Conservation (phyloP, 2,329 filamentous ascomycete genomes). For the Colletotrichum sp. region DNA sequence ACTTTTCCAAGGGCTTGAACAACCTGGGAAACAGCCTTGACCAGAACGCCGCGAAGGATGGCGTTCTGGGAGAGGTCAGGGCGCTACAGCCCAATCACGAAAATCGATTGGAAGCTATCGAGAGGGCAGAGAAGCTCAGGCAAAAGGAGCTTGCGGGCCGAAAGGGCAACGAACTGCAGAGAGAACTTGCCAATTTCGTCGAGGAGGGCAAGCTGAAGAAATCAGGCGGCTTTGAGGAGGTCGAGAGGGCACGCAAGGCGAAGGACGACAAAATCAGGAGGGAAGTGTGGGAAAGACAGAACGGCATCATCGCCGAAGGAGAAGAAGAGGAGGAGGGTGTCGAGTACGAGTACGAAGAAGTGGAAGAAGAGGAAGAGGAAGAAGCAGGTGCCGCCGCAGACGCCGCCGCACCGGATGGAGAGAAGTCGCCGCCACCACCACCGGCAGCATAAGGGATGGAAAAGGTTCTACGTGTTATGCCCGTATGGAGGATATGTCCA, state of each 20-base stretch:
- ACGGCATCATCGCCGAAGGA: conserved; percentile 50
- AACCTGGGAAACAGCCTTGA: conserved; percentile 63
- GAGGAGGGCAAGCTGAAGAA: conserved; percentile 93
- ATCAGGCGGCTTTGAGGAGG: conserved; percentile 92
- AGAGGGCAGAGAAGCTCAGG: conserved; percentile 90
- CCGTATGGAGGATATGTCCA: conserved; percentile 4
- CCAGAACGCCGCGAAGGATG: conserved; percentile 84
- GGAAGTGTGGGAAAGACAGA: conserved; percentile 75
- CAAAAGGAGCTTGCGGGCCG: conserved; percentile 86
- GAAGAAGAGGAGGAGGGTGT: conserved; percentile 35
- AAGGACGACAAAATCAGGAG: conserved; percentile 87
- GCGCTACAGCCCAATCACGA: conserved; percentile 95
- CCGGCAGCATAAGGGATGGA: not conserved
- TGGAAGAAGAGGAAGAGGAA: conserved; percentile 15
- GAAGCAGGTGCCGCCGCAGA: not conserved
- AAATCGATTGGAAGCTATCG: conserved; percentile 89
- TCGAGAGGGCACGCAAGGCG: conserved; percentile 79
- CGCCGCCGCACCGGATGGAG: not conserved
- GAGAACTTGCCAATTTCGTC: conserved; percentile 85
- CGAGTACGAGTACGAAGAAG: conserved; percentile 22
- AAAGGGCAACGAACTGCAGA: conserved; percentile 76
- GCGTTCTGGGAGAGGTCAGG: conserved; percentile 88
- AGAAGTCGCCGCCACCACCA: conserved; percentile 1
- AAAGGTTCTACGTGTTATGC: not conserved
- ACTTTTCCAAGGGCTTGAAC: conserved; percentile 57